Evolutionary conservation across 148 eudicot species (phyloP).

Genomic region (Rhododendron vialii): DNA sequence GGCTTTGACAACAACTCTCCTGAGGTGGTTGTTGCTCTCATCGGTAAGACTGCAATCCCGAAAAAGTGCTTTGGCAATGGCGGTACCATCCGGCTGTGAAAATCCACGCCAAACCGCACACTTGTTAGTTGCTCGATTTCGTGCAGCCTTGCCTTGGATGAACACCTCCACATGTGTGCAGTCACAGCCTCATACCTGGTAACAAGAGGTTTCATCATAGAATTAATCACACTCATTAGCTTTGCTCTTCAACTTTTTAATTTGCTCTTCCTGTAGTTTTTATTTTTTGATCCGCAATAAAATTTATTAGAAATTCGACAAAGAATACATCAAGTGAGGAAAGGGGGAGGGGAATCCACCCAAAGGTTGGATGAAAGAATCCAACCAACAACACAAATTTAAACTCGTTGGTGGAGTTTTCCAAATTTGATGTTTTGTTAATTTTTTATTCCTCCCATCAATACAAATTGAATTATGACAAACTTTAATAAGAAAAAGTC

Average conservation of each 20-base stretch:
- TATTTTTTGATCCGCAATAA: too few relatives aligned
- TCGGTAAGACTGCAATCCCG: background rate
- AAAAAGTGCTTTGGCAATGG: background rate
- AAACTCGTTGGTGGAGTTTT: too few relatives aligned
- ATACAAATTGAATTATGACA: too few relatives aligned
- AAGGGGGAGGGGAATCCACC: too few relatives aligned
- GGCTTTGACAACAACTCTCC: slow-evolving; percentile 33
- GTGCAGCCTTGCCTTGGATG: background rate
- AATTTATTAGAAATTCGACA: too few relatives aligned
- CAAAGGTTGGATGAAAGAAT: too few relatives aligned
- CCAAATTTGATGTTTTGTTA: too few relatives aligned
- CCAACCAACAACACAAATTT: too few relatives aligned
- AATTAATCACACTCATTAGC: background rate
- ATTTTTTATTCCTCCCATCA: too few relatives aligned
- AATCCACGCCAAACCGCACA: background rate
- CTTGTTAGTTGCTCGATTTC: background rate
- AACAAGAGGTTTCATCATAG: background rate
- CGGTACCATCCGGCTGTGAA: background rate
- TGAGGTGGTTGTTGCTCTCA: background rate
- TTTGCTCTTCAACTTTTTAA: background rate
- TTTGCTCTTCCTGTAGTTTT: background rate
- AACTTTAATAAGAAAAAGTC: too few relatives aligned
- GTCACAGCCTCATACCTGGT: background rate
- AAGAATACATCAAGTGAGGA: too few relatives aligned
- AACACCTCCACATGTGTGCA: background rate